Base-by-base conservation (phyloP, 1,284 basidiomycete genomes). In the Cryptococcus maquisensis region DNA sequence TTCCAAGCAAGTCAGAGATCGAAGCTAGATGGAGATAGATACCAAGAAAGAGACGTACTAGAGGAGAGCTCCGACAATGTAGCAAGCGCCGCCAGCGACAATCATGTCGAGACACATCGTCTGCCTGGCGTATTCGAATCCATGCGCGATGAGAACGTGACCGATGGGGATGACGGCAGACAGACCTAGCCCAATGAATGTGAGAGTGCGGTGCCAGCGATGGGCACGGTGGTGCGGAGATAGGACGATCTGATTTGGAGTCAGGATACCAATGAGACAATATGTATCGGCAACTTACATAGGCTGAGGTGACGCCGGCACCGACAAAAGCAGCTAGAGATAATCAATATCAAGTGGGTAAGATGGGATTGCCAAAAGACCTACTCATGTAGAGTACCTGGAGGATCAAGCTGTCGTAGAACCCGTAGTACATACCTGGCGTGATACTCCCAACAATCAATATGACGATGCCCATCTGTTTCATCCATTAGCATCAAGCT, bases 171-270 rank as follows among this genome's bases (percentile, higher is more conserved):
- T 66, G 38, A 88, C 73, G 9, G 84, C 86, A 59, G 83, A 85
- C 26, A 90, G 75, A 15, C 92, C 91, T 15, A 95, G 83, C 10
- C 80, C 82, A 60, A 92, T 82, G 76, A 95, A 96, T 8, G 90
- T 84, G 21, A 79, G 74, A 3, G 90, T 93, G 21, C 93, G 84
- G 53, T 87, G 82, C 62, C 85, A 83, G 21, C 90, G 81, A 72
- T 90, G 87, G 0, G 81, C 81, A 1, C 84, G 79, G 73, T 92
- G 92, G 66, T 85, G 81, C 0, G 90, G 88, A 52, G 85, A 83
- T 16, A 94, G 79, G 20, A 95, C 89, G 58, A 89, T 82, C 74
- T 86, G 59, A 26, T 24, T 13, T 23, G 49, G 86, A 6, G 15
- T 48, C 8, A 46, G 40, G 12, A 7, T 35, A 15, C 10, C 15